These are phyloP conservation scores for Parathielavia hyrcaniae DNA, from an alignment of 495 filamentous ascomycete genomes.

Conservation along the genomic window DNA sequence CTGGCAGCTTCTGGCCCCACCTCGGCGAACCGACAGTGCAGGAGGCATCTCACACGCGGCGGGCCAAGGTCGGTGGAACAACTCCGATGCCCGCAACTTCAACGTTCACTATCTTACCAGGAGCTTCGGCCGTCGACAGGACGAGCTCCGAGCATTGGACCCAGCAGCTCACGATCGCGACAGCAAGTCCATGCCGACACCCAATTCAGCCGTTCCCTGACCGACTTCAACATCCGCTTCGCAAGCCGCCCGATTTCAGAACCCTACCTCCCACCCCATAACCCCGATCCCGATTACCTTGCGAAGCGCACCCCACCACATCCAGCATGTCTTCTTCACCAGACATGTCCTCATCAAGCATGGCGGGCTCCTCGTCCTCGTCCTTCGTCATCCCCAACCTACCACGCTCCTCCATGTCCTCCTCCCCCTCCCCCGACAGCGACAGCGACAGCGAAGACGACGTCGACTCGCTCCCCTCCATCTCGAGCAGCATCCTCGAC, in stretches of 20 bases:
- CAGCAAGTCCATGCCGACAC: conserved; percentile 11
- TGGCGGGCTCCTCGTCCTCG: conserved; percentile 26
- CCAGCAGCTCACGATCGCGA: background rate
- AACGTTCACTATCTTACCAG: too few species aligned
- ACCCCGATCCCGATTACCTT: background rate
- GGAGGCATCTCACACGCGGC: conserved; percentile 4
- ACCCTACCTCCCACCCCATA: background rate
- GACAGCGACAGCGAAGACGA: conserved; percentile 52
- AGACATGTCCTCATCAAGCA: conserved; percentile 28
- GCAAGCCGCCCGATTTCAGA: background rate
- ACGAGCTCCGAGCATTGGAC: background rate
- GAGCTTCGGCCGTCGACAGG: conserved; percentile 2
- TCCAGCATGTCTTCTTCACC: conserved; percentile 29
- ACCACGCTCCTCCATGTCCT: conserved; percentile 39
- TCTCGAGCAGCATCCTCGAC: conserved; percentile 55
- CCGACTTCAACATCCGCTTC: background rate
- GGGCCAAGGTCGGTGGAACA: conserved; percentile 2
- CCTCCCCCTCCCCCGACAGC: conserved; percentile 21
- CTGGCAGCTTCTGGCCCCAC: conserved; percentile 16
- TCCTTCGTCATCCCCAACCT: conserved; percentile 43
- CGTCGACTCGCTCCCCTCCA: conserved; percentile 72
- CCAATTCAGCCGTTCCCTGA: background rate
- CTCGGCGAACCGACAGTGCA: conserved; percentile 9
- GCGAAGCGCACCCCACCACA: conserved; percentile 7
- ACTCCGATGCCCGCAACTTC: background rate